These are phyloP conservation scores for Rhodotorula diobovata DNA, from an alignment of 768 basidiomycete species.

Conservation along the genomic window DNA sequence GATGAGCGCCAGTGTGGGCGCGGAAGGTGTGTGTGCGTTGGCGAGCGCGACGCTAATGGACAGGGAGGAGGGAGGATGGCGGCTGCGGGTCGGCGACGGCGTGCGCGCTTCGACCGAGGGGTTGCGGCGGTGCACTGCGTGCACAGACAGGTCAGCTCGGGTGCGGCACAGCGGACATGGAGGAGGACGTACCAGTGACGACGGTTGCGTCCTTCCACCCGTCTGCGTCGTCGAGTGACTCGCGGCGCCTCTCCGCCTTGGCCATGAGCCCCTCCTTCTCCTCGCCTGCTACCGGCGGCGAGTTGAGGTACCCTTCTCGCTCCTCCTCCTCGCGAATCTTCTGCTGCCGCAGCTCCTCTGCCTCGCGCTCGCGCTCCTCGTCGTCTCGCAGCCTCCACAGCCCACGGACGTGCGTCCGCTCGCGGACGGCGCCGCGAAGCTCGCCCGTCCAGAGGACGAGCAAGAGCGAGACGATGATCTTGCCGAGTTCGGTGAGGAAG, in stretches of 20 bases:
- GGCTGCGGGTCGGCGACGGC: neutral
- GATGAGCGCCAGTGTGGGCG: constrained; percentile 20
- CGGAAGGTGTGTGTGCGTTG: neutral
- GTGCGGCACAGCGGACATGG: neutral
- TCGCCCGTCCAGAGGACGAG: constrained; percentile 56
- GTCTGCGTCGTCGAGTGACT: neutral
- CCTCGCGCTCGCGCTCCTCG: neutral
- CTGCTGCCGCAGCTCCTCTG: neutral
- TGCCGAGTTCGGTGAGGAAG: constrained; percentile 83
- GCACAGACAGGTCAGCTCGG: too few relatives aligned
- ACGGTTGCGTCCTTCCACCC: constrained; percentile 3
- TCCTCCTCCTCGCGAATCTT: constrained; percentile 2
- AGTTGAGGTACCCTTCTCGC: neutral
- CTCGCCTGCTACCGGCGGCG: too few relatives aligned
- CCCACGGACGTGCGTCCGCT: neutral
- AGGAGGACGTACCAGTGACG: neutral
- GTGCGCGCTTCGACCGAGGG: neutral
- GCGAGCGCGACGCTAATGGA: constrained; percentile 29
- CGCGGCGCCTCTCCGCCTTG: neutral
- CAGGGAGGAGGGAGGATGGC: constrained; percentile 2
- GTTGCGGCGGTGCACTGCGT: constrained; percentile 4
- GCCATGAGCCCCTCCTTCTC: neutral
- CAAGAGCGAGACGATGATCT: constrained; percentile 70
- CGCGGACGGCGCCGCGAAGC: neutral
- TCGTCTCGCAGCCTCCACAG: neutral